Conservation (phyloP, 768 basidiomycete genomes). For the Mrakia blollopis region DNA sequence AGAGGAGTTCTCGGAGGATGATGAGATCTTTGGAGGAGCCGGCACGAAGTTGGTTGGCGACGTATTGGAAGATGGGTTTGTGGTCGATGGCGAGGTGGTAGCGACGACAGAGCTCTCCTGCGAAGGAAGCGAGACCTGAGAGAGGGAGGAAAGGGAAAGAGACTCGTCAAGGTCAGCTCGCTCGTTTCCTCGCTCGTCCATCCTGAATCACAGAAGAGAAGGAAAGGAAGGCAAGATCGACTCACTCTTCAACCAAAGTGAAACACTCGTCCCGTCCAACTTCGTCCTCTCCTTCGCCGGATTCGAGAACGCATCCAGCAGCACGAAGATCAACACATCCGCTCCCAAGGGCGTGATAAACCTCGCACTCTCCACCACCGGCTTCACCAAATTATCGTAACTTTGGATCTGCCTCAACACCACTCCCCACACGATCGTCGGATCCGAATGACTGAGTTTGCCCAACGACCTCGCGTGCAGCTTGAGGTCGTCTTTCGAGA, state of each 20-base stretch:
- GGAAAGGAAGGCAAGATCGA: conserved; percentile 34
- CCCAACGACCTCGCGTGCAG: conserved; percentile 80
- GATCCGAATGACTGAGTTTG: conserved; percentile 90
- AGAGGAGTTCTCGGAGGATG: conserved; percentile 85
- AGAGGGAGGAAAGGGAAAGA: not conserved
- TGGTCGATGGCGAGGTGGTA: conserved; percentile 66
- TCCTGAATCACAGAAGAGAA: not conserved
- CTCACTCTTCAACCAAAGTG: conserved; percentile 88
- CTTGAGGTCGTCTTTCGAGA: conserved; percentile 65
- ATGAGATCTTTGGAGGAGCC: conserved; percentile 81
- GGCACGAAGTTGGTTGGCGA: conserved; percentile 81
- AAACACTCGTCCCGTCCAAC: conserved; percentile 82
- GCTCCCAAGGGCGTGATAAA: conserved; percentile 91
- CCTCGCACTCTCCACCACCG: conserved; percentile 80
- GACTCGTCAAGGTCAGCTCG: not conserved
- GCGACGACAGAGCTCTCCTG: conserved; percentile 81
- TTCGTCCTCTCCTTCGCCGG: conserved; percentile 76
- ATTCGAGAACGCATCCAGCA: conserved; percentile 81
- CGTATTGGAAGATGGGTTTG: conserved; percentile 76
- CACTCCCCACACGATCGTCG: conserved; percentile 80
- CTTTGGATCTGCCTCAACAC: conserved; percentile 92
- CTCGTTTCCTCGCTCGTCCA: not conserved
- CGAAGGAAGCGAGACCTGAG: conserved; percentile 86
- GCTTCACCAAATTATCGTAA: conserved; percentile 86
- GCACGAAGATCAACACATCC: conserved; percentile 81